Evolutionary conservation across 805 yeast species (phyloP).

Genomic region (Ogataea angusta): DNA sequence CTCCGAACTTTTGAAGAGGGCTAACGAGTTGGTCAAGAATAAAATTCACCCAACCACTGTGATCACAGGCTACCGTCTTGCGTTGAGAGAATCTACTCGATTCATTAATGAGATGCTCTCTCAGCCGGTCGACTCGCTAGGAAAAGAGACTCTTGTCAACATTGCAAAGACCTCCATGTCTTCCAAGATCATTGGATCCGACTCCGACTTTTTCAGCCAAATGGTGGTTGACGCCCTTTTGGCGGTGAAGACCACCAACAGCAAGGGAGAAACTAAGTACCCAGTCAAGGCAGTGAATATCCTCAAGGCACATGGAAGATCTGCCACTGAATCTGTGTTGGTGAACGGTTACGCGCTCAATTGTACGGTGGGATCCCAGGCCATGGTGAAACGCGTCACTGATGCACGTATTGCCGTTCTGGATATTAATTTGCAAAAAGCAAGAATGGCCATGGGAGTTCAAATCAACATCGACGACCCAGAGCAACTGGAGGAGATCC

Average conservation of each 20-base stretch:
- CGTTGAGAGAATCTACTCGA: constrained; percentile 84
- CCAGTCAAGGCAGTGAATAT: constrained; percentile 98
- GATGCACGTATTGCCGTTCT: constrained; percentile 82
- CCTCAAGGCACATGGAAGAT: constrained; percentile 94
- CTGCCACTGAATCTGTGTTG: constrained; percentile 78
- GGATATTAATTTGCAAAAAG: constrained; percentile 91
- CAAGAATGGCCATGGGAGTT: constrained; percentile 97
- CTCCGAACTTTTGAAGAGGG: constrained; percentile 84
- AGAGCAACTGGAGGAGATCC: constrained; percentile 80
- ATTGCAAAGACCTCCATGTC: constrained; percentile 98
- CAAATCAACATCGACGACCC: constrained; percentile 97
- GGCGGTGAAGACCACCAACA: constrained; percentile 87
- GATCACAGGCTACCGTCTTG: constrained; percentile 93
- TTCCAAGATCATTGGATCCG: constrained; percentile 91
- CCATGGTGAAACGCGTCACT: constrained; percentile 74
- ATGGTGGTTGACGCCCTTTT: constrained; percentile 94
- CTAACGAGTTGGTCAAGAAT: constrained; percentile 88
- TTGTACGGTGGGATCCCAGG: constrained; percentile 96
- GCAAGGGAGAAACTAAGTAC: constrained; percentile 83
- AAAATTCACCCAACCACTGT: constrained; percentile 98
- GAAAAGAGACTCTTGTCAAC: constrained; percentile 80
- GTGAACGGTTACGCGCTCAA: constrained; percentile 94
- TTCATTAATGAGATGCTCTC: constrained; percentile 84
- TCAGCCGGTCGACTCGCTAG: constrained; percentile 70
- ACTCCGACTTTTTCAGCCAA: constrained; percentile 82